These are phyloP conservation scores for Solanum tacnaense DNA, from an alignment of 257 asterid species.

Conservation along the genomic window DNA sequence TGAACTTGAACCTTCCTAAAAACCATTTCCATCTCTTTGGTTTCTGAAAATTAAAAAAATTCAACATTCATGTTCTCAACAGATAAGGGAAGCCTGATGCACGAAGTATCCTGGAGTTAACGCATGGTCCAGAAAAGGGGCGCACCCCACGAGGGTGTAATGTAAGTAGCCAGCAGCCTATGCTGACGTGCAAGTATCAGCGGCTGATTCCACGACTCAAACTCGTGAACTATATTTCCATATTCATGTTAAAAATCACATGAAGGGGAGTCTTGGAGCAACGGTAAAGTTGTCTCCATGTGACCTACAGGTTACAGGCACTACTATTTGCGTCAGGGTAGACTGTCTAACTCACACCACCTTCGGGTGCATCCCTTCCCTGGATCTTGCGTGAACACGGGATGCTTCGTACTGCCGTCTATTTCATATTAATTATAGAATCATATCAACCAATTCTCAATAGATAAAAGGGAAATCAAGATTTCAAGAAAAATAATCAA, in stretches of 20 bases:
- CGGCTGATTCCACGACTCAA: not conserved
- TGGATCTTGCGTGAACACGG: not conserved
- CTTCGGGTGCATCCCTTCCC: not conserved
- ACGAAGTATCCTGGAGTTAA: not conserved
- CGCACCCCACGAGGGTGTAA: not conserved
- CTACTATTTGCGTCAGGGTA: not conserved
- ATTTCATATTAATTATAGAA: not conserved
- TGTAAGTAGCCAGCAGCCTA: not conserved
- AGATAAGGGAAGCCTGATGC: not conserved
- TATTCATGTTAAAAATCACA: not conserved
- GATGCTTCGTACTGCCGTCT: not conserved
- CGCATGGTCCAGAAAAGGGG: not conserved
- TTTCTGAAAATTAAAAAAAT: slow-evolving; percentile 21
- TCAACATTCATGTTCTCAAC: not conserved
- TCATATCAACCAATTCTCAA: not conserved
- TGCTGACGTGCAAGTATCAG: not conserved
- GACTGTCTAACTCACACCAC: not conserved
- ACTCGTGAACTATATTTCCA: not conserved
- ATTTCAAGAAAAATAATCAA: not conserved
- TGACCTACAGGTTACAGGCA: not conserved
- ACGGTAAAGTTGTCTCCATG: not conserved
- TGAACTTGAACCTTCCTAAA: slow-evolving; percentile 33
- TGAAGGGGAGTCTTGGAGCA: not conserved
- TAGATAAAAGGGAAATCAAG: not conserved
- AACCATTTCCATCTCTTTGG: slow-evolving; percentile 53